Evolutionary conservation across 306 rosid genomes (phyloP), one percentile per base, ranked within the genome.

Genomic region (Mimosa pudica): DNA sequence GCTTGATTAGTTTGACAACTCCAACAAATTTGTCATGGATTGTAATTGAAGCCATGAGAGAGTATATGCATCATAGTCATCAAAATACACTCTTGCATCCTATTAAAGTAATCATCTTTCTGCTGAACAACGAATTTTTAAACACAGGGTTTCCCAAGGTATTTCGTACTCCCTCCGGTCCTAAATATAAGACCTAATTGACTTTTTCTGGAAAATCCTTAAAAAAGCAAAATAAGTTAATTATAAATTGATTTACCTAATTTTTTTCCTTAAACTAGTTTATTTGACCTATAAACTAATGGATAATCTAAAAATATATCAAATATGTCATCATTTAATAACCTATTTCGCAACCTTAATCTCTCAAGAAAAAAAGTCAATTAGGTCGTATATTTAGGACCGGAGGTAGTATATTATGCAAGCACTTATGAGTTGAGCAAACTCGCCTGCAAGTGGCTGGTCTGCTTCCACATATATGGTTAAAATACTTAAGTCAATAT

Each of bases 1-100:
- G 58, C 70, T 71, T 58, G 84, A 44, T 42, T 74, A 74, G 24
- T 75, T 83, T 70, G 83, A 8, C 61, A 46, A 58, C 76, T 72
- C 62, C 60, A 48, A 54, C 8, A 61, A 3, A 30, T 10, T 30
- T 47, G 42, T 58, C 57, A 58, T 80, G 42, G 42, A 49, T 45
- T 52, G 76, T 70, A 63, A 68, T 51, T 67, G 16, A 42, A 79
- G 64, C 57, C 52, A 74, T 73, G 63, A 81, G 16, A 63, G 74
- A 55, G 65, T 68, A 64, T 17, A 74, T 54, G 76, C 30, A 64
- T 55, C 81, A 9, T 36, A 46, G 55, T 79, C 10, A 17, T 10
- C 70, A 65, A 49, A 48, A 45, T 46, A 45, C 6, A 46, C 20
- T 12, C 33, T 38, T 67, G 45, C 70, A 67, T 4, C 17, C 12